A percentile compares a stretch with the other conserved stretches of the same genome.
Evolutionary conservation across 1,284 basidiomycete genomes (phyloP).

Genomic region (Paramarasmius palmivorus): DNA sequence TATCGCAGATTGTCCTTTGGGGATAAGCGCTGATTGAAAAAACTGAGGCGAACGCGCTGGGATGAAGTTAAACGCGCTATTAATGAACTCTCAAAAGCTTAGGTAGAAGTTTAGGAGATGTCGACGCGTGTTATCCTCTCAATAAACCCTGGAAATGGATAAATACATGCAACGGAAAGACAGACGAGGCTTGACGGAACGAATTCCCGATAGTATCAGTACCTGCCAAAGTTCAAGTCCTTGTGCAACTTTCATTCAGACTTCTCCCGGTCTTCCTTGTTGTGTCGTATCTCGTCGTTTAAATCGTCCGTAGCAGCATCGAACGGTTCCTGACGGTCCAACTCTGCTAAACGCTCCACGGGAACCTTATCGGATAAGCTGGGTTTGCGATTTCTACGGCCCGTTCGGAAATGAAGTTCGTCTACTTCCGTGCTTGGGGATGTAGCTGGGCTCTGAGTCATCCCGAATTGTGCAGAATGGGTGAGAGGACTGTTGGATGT

Average conservation of each 20-base stretch:
- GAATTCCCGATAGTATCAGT: conserved; percentile 1
- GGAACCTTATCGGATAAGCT: conserved; percentile 66
- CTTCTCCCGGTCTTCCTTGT: conserved; percentile 30
- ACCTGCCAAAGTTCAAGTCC: conserved; percentile 6
- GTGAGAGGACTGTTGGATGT: conserved; percentile 27
- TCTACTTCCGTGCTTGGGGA: conserved; percentile 29
- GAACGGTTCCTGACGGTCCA: conserved; percentile 55
- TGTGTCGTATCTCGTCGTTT: conserved; percentile 55
- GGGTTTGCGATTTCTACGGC: conserved; percentile 52
- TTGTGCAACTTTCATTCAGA: conserved; percentile 3
- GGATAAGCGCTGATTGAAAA: too few relatives aligned
- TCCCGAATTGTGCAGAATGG: conserved; percentile 2
- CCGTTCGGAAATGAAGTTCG: conserved; percentile 42
- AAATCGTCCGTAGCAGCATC: conserved; percentile 59
- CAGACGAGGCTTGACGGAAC: neutral
- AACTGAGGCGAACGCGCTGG: too few relatives aligned
- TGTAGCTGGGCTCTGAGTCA: conserved; percentile 12
- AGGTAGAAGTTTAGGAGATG: too few relatives aligned
- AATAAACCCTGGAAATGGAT: neutral
- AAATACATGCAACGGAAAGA: neutral
- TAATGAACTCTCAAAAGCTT: too few relatives aligned
- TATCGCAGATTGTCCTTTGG: too few relatives aligned
- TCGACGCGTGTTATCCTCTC: neutral
- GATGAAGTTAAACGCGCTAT: too few relatives aligned
- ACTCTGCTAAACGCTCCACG: conserved; percentile 60